Evolutionary conservation across 768 basidiomycete species (phyloP), one percentile per base, ranked within the genome.

Genomic region (Cystobasidium tubakii): DNA sequence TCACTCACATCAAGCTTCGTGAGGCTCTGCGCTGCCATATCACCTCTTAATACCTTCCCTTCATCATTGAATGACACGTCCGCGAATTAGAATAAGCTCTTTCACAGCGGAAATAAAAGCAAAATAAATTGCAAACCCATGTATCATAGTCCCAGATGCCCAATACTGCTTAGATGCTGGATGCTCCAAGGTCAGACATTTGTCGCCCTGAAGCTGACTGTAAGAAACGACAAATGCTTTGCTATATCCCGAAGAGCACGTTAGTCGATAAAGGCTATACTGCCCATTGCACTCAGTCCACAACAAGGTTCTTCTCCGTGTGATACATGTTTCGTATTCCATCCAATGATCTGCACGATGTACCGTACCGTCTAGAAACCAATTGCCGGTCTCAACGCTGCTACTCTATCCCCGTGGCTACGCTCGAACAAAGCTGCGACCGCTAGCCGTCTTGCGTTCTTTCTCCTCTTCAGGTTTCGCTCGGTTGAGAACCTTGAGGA

Each of bases 401-500:
- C 39, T 39, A 6, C 15, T 39, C 39, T 6, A 15, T 39, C n/a
- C n/a, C n/a, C 39, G 39, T 6, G 15, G 6, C 39, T 54, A 54
- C 46, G 50, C 54, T 27, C 75, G 71, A 36, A 75, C 73, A 33
- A 75, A 75, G 31, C 29, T 43, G 53, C 75, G 44, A 10, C 75
- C 75, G 31, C 69, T 75, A 21, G 89, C 93, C 9, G 96, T 99
- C 86, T 91, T 98, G 36, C 79, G 86, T n/a, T 55, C 74, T 50
- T 81, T 86, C 7, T 66, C 74, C 1, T 86, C 87, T 82, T 98
- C 96, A 29, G 90, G 89, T 86, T 97, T 98, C 9, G 96, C 94
- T 64, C 96, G 84, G 80, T 98, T 98, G 79, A 99, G 82, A 65
- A 99, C 88, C 78, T 84, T 83, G 50, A 81, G 75, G 85, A 99